Conservation (phyloP, 805 yeast species). For the Kodamaea nitidulidarum region DNA sequence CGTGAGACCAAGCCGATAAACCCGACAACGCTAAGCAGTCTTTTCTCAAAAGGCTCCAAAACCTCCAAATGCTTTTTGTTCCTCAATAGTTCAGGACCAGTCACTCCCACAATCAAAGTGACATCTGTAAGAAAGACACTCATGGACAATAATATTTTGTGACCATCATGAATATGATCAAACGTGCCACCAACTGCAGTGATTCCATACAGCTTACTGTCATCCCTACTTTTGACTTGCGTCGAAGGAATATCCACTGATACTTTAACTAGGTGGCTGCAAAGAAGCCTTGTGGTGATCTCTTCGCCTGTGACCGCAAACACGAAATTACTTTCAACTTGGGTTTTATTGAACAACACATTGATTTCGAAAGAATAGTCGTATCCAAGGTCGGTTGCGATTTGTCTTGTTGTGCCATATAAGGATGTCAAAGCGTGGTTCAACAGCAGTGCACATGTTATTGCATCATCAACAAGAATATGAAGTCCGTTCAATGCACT, state of each 20-base stretch:
- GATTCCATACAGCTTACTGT: constrained; percentile 17
- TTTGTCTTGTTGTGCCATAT: constrained; percentile 25
- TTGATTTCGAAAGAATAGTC: constrained; percentile 27
- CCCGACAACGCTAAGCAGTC: constrained; percentile 44
- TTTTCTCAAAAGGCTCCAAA: constrained; percentile 52
- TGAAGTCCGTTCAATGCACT: constrained; percentile 12
- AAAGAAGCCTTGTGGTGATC: neutral
- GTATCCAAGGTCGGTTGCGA: constrained; percentile 17
- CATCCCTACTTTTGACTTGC: constrained; percentile 1
- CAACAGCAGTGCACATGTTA: constrained; percentile 22
- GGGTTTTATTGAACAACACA: constrained; percentile 22
- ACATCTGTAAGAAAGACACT: constrained; percentile 57
- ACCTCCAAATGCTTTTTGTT: constrained; percentile 71
- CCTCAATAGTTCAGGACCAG: constrained; percentile 66
- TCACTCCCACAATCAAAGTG: constrained; percentile 73
- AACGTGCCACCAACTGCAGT: constrained; percentile 92
- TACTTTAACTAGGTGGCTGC: neutral
- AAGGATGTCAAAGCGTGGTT: constrained; percentile 25
- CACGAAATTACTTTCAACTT: constrained; percentile 1
- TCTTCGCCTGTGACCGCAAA: constrained; percentile 1
- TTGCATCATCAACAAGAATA: constrained; percentile 19
- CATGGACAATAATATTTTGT: constrained; percentile 74
- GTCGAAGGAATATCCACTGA: constrained; percentile 1
- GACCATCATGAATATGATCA: constrained; percentile 96
- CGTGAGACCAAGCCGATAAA: constrained; percentile 48